phyloP scores from a whole-genome alignment of 139 green algal species.

The Desmodesmus armatus region DNA sequence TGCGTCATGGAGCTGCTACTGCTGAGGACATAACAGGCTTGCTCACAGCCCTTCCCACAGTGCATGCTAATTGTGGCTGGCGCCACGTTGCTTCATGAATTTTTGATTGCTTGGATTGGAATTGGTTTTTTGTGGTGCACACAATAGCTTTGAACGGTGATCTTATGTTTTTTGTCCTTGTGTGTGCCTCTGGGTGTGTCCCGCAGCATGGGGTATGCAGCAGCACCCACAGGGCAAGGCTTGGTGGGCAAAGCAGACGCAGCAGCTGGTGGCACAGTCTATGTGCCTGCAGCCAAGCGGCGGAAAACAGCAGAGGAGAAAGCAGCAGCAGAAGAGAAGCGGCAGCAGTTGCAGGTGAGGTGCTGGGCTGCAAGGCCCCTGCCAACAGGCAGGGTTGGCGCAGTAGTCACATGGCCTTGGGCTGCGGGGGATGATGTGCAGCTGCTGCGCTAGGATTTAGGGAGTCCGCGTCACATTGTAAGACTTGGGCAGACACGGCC shows the following conservation, averaged over 20 bases:
- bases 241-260: constrained; percentile 60
- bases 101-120: too few species aligned
- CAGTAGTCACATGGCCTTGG: background rate
- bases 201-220: constrained; percentile 56
- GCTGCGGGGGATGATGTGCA: too few species aligned
- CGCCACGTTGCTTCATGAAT: too few species aligned
- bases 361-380: constrained; percentile 4
- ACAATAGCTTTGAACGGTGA: too few species aligned
- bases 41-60: too few species aligned
- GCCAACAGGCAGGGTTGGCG: background rate
- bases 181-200: background rate
- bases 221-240: constrained; percentile 44
- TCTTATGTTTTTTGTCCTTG: too few species aligned
- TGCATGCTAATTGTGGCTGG: too few species aligned
- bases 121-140: too few species aligned
- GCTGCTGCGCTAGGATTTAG: too few species aligned
- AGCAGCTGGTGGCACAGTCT: constrained; percentile 31
- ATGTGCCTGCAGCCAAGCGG: constrained; percentile 60
- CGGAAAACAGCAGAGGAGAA: constrained; percentile 68
- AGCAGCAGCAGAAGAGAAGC: constrained; percentile 51
- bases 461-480: too few species aligned
- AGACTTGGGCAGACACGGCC: constrained; percentile 7
- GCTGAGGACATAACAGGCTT: too few species aligned
- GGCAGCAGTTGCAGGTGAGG: constrained; percentile 38
- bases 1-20: too few species aligned